Evolutionary conservation across 2,329 filamentous ascomycete genomes (phyloP).

Genomic region (Chaetomiaceae sp.): DNA sequence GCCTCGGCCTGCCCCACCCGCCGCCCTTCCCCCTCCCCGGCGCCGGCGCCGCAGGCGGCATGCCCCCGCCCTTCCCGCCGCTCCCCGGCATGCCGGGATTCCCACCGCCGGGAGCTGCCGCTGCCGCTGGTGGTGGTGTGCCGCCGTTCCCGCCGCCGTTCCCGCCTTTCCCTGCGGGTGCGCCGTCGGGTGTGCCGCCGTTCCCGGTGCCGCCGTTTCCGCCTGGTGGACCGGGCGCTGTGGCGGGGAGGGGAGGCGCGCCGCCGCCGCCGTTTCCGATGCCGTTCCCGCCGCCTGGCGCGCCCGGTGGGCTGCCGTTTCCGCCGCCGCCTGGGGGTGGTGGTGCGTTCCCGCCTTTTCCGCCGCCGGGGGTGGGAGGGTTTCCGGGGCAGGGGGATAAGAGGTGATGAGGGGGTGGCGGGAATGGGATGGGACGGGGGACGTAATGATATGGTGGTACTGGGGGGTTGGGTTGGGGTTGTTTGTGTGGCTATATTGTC

Average conservation of each 20-base stretch:
- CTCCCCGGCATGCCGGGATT: not conserved
- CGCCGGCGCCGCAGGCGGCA: not conserved
- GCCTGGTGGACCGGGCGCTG: not conserved
- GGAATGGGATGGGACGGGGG: not conserved
- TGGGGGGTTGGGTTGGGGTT: not conserved
- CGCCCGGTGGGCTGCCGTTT: conserved; percentile 23
- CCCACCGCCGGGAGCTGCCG: too few relatives aligned
- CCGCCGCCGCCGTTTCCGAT: conserved; percentile 30
- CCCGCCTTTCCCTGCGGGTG: conserved; percentile 31
- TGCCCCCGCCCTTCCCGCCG: not conserved
- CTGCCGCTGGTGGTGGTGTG: too few relatives aligned
- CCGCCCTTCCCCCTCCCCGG: conserved; percentile 38
- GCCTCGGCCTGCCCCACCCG: conserved; percentile 14
- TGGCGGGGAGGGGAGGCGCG: conserved; percentile 16
- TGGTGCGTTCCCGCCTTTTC: conserved; percentile 37
- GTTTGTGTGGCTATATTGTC: too few relatives aligned
- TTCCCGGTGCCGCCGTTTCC: conserved; percentile 25
- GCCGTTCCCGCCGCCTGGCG: conserved; percentile 15
- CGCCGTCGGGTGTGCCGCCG: conserved; percentile 17
- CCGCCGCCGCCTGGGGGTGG: conserved; percentile 19
- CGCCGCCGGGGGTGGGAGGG: conserved; percentile 35
- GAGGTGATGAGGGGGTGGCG: not conserved
- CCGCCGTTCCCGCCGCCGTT: conserved; percentile 13
- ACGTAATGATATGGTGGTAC: not conserved
- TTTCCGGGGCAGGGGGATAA: conserved; percentile 7